phyloP scores from a whole-genome alignment of 2,329 filamentous ascomycete genomes.

The Talaromyces pinophilus region DNA sequence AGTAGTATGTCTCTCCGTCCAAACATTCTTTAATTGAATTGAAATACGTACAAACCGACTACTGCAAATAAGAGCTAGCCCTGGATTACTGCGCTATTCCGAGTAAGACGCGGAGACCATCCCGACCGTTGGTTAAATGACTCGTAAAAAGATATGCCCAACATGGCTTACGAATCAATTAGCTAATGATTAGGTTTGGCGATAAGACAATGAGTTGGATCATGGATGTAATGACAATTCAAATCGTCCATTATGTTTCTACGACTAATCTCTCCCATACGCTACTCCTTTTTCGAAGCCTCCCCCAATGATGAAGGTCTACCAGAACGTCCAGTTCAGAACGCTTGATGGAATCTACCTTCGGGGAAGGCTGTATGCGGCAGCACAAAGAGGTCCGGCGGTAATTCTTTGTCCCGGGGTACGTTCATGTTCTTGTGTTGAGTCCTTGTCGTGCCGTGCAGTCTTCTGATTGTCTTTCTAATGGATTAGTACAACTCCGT shows the following conservation, averaged over 20 bases:
- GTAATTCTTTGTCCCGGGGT: slow-evolving; percentile 29
- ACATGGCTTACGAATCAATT: neutral
- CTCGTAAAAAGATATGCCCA: neutral
- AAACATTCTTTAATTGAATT: too few relatives aligned
- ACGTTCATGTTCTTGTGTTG: neutral
- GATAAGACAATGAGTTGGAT: neutral
- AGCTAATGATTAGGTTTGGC: neutral
- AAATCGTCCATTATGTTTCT: neutral
- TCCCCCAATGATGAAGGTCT: slow-evolving; percentile 15
- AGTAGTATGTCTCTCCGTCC: too few relatives aligned
- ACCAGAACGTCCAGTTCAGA: slow-evolving; percentile 42
- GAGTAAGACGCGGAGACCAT: neutral
- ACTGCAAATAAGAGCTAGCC: neutral
- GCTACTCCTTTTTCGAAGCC: neutral
- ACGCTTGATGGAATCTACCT: slow-evolving; percentile 46
- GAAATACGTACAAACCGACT: neutral
- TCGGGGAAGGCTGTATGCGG: slow-evolving; percentile 42
- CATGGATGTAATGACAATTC: neutral
- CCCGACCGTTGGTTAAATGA: neutral
- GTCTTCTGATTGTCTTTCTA: neutral
- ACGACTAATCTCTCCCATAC: neutral
- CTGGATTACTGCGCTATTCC: neutral
- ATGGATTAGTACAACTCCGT: slow-evolving; percentile 32
- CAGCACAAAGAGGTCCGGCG: slow-evolving; percentile 25
- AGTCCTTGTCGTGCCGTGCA: neutral